Percentiles rank a stretch among this genome's conserved stretches.
Conservation (phyloP, 1,284 basidiomycete species). For the Cryptococcus sp. region DNA sequence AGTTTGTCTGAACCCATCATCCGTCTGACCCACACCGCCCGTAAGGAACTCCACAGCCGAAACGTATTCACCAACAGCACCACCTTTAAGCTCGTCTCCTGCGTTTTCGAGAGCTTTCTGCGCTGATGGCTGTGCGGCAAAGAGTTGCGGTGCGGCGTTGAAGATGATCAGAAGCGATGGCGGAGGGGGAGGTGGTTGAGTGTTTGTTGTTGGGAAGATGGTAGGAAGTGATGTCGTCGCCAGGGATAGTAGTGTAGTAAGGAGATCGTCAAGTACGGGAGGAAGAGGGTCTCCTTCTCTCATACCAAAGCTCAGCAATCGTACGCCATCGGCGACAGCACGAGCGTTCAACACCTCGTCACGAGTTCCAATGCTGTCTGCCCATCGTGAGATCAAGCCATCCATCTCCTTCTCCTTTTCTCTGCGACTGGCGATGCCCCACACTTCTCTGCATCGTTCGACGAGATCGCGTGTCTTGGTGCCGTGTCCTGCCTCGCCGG, state of each 20-base stretch:
- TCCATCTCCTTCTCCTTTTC: conserved; percentile 45
- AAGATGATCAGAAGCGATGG: conserved; percentile 39
- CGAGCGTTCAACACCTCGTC: conserved; percentile 23
- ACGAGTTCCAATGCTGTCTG: conserved; percentile 26
- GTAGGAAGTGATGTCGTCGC: conserved; percentile 18
- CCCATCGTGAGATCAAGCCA: conserved; percentile 35
- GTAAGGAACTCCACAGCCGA: conserved; percentile 31
- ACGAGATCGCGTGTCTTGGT: conserved; percentile 39
- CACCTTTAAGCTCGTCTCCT: conserved; percentile 42
- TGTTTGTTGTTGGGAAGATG: conserved; percentile 39
- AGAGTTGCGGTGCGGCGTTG: conserved; percentile 23
- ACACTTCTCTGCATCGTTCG: conserved; percentile 44
- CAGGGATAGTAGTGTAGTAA: conserved; percentile 24
- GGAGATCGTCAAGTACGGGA: conserved; percentile 25
- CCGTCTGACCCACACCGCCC: conserved; percentile 26
- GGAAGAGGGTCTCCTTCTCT: conserved; percentile 21
- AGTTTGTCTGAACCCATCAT: conserved; percentile 11
- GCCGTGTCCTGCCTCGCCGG: conserved; percentile 22
- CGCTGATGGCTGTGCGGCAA: conserved; percentile 20
- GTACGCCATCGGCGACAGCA: conserved; percentile 21
- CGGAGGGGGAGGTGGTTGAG: conserved; percentile 32
- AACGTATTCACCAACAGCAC: conserved; percentile 49
- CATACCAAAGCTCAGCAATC: conserved; percentile 24
- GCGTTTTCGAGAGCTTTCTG: conserved; percentile 24
- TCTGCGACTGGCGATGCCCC: conserved; percentile 38